Evolutionary conservation across 257 asterid species (phyloP).

Genomic region (Paraleonurus japonicus): DNA sequence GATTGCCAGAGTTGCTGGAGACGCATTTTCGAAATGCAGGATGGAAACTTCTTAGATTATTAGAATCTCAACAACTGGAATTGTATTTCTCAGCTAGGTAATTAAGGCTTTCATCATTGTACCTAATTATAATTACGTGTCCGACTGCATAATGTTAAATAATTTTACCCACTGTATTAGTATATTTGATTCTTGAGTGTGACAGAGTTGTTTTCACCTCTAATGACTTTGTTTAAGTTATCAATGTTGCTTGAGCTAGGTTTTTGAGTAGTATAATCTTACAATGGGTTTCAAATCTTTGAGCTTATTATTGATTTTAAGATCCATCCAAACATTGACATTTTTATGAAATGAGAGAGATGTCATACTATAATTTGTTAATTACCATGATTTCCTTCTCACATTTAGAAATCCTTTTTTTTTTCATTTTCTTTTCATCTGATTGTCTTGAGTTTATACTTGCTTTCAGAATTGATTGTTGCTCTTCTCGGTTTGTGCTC

Average conservation of each 20-base stretch:
- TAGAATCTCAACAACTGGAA: constrained; percentile 75
- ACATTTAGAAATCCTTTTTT: background rate
- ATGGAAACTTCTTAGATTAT: constrained; percentile 52
- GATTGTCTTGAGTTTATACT: constrained; percentile 18
- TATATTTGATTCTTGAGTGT: background rate
- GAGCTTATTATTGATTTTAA: background rate
- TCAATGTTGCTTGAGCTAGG: background rate
- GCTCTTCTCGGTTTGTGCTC: constrained; percentile 82
- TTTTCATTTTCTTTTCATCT: background rate
- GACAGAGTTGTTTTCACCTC: background rate
- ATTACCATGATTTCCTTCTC: background rate
- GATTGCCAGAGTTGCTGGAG: constrained; percentile 69
- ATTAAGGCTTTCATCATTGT: background rate
- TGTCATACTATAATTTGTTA: background rate
- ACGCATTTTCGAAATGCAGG: constrained; percentile 57
- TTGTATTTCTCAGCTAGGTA: constrained; percentile 80
- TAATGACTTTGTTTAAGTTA: background rate
- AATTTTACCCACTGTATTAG: no score
- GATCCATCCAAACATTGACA: no score
- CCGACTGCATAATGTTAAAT: no score
- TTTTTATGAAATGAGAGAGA: background rate
- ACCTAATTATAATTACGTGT: no score
- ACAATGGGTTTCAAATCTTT: background rate
- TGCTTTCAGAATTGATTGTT: constrained; percentile 73
- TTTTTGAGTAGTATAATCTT: background rate